Evolutionary conservation across 2,329 filamentous ascomycete genomes (phyloP), one percentile per base, ranked within the genome.

Genomic region (Botrytis hyacinthi): DNA sequence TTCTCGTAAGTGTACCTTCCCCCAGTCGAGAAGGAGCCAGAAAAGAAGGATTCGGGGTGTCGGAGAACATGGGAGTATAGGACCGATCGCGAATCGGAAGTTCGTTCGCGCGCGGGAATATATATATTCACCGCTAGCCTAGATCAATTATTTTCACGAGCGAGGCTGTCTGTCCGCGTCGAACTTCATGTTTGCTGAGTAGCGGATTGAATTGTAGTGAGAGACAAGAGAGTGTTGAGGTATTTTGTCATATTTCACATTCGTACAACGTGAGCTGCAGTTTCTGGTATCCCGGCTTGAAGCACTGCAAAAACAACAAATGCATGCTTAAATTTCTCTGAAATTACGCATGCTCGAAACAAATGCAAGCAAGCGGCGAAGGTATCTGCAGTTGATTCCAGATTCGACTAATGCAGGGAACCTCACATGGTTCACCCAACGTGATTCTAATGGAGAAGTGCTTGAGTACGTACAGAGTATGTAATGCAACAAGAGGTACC

Each of bases 271-370:
- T 26, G 48, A 51, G 48, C 63, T 48, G 62, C 20, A 61, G 59
- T 26, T 48, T 29, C 42, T 46, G n/a, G 16, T 8, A 48, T 35
- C 42, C 63, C 29, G 20, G 62, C 9, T 66, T 22, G 16, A 37
- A 51, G 22, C 35, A 46, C 63, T 51, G 46, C 16, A 51, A 51
- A 48, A 54, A 54, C 46, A 67, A 51, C 46, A 37, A 35, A 20
- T 51, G 35, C 63, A 54, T 67, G 46, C 46, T 26, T 51, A 20
- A 51, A 67, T 51, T 16, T n/a, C 40, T 66, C 63, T 66, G n/a
- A 66, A 48, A 48, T 48, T 54, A 16, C 32, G 3, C 26, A n/a
- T n/a, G 8, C 37, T 2, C 26, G 20, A 42, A 44, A 29, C 26
- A 46, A 51, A 37, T n/a, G 44, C 44, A 51, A 35, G 42, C 29